Evolutionary conservation across 306 rosid genomes (phyloP).

Genomic region (Sindora glabra): DNA sequence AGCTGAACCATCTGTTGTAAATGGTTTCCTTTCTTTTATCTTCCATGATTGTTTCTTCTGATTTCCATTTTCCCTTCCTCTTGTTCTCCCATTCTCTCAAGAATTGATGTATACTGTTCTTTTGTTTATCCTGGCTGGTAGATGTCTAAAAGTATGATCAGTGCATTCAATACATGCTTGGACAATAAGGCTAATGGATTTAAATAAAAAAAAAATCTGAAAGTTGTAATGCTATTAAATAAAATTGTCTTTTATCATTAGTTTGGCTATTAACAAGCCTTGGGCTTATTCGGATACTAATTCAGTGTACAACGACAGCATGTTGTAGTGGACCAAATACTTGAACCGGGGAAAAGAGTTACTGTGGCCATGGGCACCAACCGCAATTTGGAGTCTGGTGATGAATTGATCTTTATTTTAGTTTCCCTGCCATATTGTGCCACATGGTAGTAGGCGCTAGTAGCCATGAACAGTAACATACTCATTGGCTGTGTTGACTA

Average conservation of each 20-base stretch:
- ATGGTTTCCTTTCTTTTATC: neutral
- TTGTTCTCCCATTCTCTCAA: neutral
- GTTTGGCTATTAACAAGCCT: neutral
- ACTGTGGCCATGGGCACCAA: conserved; percentile 94
- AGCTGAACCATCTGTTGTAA: neutral
- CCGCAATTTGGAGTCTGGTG: conserved; percentile 75
- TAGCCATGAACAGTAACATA: neutral
- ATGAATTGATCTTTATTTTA: neutral
- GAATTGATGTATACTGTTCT: neutral
- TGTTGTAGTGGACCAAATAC: conserved; percentile 56
- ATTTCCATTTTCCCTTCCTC: neutral
- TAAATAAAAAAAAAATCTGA: too few species aligned
- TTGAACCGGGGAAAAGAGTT: conserved; percentile 79
- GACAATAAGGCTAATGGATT: too few species aligned
- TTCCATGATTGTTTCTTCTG: neutral
- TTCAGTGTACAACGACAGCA: conserved; percentile 40
- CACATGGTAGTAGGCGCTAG: neutral
- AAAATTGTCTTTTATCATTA: too few species aligned
- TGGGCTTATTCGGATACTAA: conserved; percentile 18
- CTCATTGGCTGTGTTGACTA: neutral
- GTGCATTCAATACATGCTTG: too few species aligned
- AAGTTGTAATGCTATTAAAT: too few species aligned
- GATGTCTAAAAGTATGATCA: neutral
- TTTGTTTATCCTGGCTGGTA: neutral
- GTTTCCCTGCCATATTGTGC: neutral